Evolutionary conservation across 2,329 filamentous ascomycete species (phyloP).

Genomic region (Ceratocystis papillata): DNA sequence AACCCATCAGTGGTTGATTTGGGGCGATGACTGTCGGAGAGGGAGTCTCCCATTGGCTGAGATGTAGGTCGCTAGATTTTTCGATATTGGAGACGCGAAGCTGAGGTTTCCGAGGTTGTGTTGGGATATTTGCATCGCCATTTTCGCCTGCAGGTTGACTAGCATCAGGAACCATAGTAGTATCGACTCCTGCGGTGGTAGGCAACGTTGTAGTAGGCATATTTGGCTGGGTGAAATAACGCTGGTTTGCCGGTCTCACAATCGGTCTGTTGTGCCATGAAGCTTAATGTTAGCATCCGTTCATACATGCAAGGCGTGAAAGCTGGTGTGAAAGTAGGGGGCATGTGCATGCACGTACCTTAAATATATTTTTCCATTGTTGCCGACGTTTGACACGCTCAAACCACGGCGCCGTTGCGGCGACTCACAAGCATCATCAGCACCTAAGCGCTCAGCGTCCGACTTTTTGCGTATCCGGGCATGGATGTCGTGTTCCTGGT

Average conservation of each 20-base stretch:
- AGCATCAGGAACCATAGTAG: conserved; percentile 31
- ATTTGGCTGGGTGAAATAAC: conserved; percentile 51
- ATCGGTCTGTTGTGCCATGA: conserved; percentile 40
- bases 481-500: conserved; percentile 33
- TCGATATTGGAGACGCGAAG: conserved; percentile 18
- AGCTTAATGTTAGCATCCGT: conserved; percentile 17
- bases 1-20: neutral
- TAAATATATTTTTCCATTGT: conserved; percentile 72
- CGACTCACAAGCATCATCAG: conserved; percentile 45
- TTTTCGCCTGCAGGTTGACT: neutral
- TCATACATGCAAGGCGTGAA: neutral
- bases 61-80: conserved; percentile 28
- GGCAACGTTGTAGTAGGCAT: conserved; percentile 52
- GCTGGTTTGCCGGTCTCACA: conserved; percentile 49
- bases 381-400: conserved; percentile 69
- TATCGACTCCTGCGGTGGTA: conserved; percentile 46
- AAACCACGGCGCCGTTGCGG: conserved; percentile 46
- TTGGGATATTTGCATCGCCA: neutral
- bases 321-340: neutral
- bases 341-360: conserved; percentile 60
- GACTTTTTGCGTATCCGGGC: conserved; percentile 40
- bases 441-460: conserved; percentile 45
- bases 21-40: neutral
- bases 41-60: conserved; percentile 27
- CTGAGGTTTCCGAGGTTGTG: conserved; percentile 2